Base-by-base conservation (phyloP, 139 green algal species). In the Diplosphaera chodatii region DNA sequence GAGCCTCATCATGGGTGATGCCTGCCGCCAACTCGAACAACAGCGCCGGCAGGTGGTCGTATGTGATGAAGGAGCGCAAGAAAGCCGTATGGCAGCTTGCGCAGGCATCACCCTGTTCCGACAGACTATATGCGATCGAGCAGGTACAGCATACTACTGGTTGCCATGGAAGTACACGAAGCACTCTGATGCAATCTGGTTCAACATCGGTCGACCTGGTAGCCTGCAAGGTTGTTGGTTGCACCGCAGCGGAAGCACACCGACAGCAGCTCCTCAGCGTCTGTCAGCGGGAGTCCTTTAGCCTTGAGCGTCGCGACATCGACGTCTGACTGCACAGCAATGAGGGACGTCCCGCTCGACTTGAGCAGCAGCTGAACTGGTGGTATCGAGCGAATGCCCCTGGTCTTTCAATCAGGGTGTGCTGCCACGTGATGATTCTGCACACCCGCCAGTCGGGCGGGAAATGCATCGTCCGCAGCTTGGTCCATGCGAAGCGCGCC, bases 1-100 rank as follows among this genome's bases (percentile, higher is more conserved):
- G n/a, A 6, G 77, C 75, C 62, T 82, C 69, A 20, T 82, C 75
- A 40, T 27, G 16, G 59, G 56, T 80, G 74, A 94, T 89, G 70
- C 79, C 84, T 1, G 55, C 29, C 56, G 87, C 85, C 29, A 93
- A 76, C 67, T 89, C 77, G 76, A 96, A 93, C 86, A 93, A 83
- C 10, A 95, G 73, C 48, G 86, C 82, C 0, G 90, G 90, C 67
- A 96, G 79, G 71, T 85, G 80, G 74, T 96, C 89, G 70, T 93
- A 96, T 0, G 90, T 96, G 15, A 93, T 63, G 69, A 92, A 93
- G 32, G 85, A 92, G n/a, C 85, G 78, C 32, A 90, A 74, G 78
- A 93, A 90, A 29, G 77, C 63, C 6, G 81, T 75, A 1, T 84
- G 84, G 73, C 90, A 96, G 64, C 41, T 69, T n/a, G 55, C 32